These are phyloP conservation scores for Hypericum androsaemum DNA, from an alignment of 345 rosid species.

Conservation along the genomic window DNA sequence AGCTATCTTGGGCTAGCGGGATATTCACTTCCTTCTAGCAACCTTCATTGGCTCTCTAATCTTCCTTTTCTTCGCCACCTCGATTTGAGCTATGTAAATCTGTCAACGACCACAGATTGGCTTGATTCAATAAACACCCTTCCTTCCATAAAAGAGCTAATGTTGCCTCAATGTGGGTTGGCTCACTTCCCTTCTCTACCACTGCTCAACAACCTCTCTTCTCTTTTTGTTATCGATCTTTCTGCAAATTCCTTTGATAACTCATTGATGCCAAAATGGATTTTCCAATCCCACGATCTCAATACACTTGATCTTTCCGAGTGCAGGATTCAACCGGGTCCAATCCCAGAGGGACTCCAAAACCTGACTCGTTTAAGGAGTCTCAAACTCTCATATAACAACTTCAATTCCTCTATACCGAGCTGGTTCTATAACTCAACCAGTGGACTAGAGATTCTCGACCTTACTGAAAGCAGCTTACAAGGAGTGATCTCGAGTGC, in stretches of 20 bases:
- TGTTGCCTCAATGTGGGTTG: background rate
- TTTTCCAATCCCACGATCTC: constrained; percentile 9
- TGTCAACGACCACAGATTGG: constrained; percentile 8
- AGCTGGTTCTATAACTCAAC: constrained; percentile 8
- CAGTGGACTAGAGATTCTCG: background rate
- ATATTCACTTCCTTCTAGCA: background rate
- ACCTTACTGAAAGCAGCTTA: background rate
- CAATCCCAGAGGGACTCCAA: background rate
- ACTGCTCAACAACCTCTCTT: constrained; percentile 9
- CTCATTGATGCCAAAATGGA: background rate
- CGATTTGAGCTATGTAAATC: constrained; percentile 7
- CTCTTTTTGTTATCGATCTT: constrained; percentile 19
- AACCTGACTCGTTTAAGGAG: background rate
- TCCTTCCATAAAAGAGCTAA: constrained; percentile 12
- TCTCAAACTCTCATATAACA: background rate
- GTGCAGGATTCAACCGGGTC: background rate
- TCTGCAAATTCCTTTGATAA: background rate
- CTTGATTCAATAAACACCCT: constrained; percentile 6
- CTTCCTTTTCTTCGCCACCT: constrained; percentile 16
- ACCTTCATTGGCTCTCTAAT: constrained; percentile 19
- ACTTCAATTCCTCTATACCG: constrained; percentile 17
- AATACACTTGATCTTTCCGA: constrained; percentile 11
- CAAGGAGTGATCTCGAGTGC: background rate
- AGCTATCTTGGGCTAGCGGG: background rate
- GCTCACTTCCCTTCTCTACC: background rate